phyloP scores from a whole-genome alignment of 1,139 yeast species.

The Kazachstania sp. region DNA sequence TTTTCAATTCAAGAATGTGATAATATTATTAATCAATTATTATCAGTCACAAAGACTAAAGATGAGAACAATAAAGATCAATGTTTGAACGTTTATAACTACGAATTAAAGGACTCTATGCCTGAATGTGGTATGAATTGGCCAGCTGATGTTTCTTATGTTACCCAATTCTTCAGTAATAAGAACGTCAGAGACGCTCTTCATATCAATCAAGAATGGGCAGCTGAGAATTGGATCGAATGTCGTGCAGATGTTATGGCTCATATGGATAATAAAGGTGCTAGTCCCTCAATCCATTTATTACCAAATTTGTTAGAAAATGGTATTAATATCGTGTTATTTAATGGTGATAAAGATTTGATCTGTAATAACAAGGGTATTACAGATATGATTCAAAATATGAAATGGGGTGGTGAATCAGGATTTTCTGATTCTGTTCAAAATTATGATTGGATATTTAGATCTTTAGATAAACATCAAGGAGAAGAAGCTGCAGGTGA shows the following conservation, averaged over 20 bases:
- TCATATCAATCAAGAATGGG: constrained; percentile 36
- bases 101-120: constrained; percentile 55
- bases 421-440: constrained; percentile 45
- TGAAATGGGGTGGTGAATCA: constrained; percentile 55
- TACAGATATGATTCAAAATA: constrained; percentile 49
- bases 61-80: constrained; percentile 32
- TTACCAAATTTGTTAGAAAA: constrained; percentile 53
- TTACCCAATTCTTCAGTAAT: constrained; percentile 52
- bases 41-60: constrained; percentile 34
- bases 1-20: constrained; percentile 44
- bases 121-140: constrained; percentile 93
- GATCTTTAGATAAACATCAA: constrained; percentile 42
- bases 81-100: constrained; percentile 81
- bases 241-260: constrained; percentile 56
- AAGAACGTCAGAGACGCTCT: constrained; percentile 52
- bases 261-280: constrained; percentile 42
- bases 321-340: constrained; percentile 57
- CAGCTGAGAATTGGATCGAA: constrained; percentile 53
- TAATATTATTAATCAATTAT: constrained; percentile 36
- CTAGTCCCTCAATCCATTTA: constrained; percentile 55
- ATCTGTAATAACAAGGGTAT: constrained; percentile 82
- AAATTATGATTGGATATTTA: constrained; percentile 44
- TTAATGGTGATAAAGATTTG: constrained; percentile 82
- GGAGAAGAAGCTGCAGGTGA: constrained; percentile 43
- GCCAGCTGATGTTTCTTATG: constrained; percentile 66